Conservation (phyloP, 2,329 filamentous ascomycete species). For the Byssothecium circinans region DNA sequence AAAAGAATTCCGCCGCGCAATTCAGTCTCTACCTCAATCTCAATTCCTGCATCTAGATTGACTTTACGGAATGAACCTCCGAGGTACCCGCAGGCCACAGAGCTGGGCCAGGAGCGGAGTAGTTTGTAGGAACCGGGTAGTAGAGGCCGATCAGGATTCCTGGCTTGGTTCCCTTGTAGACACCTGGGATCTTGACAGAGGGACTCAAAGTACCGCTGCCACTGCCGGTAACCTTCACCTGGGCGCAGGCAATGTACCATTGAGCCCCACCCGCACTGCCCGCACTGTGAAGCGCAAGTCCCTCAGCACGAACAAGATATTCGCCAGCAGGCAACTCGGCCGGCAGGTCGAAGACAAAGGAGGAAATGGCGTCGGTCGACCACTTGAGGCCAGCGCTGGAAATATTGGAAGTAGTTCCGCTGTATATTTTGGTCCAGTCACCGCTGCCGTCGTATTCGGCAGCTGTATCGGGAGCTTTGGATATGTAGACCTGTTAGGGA, state of each 20-base stretch:
- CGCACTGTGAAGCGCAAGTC: conserved; percentile 12
- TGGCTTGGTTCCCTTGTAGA: conserved; percentile 59
- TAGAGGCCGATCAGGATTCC: conserved; percentile 64
- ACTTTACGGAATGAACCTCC: conserved; percentile 6
- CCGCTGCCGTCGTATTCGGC: conserved; percentile 66
- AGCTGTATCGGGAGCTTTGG: conserved; percentile 55
- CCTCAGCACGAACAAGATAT: conserved; percentile 15
- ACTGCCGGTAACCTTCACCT: conserved; percentile 14
- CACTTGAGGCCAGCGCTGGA: conserved; percentile 5
- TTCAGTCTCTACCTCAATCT: not conserved
- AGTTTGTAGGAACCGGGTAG: conserved; percentile 24
- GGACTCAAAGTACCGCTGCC: conserved; percentile 46
- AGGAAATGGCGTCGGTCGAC: conserved; percentile 29
- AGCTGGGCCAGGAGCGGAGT: conserved; percentile 11
- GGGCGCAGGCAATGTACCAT: conserved; percentile 20
- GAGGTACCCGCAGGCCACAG: conserved; percentile 6
- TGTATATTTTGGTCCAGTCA: conserved; percentile 16
- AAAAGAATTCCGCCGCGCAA: not conserved
- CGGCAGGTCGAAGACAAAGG: conserved; percentile 43
- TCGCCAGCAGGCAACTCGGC: conserved; percentile 38
- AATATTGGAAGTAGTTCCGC: conserved; percentile 8
- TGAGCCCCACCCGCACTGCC: conserved; percentile 43
- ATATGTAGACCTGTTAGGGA: conserved; percentile 56
- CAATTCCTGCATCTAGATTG: not conserved
- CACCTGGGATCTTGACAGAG: conserved; percentile 48